Evolutionary conservation across 208 protist genomes (phyloP), one percentile per base, ranked within the genome.

Genomic region (Phytomonas serpens): DNA sequence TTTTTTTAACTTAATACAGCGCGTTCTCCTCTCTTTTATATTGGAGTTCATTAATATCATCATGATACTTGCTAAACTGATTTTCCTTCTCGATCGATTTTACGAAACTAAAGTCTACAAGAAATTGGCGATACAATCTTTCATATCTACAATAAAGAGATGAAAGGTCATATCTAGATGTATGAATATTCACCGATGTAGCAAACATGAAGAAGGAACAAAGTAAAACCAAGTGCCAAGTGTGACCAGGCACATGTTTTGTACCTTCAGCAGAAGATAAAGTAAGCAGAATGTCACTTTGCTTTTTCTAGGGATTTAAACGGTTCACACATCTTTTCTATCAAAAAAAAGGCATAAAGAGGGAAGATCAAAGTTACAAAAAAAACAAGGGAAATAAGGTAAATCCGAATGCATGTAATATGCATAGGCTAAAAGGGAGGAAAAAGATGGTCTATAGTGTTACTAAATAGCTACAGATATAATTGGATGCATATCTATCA

Each of bases 261-360:
- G 2, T 11, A 16, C 40, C 7, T 11, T 47, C 40, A 47, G 4
- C 14, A 23, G 4, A 47, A 47, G 40, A 11, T 1, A 3, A 11
- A 47, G 40, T 47, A 47, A 47, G 14, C 6, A 47, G 14, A 47
- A 47, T 11, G 40, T 23, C 14, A 47, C 40, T 47, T 47, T 47
- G 14, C 40, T 10, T 19, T 47, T 19, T 47, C 4, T 47, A 11
- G 40, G 14, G 7, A 47, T 47, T 47, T 14, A 23, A 47, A 11
- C 7, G 14, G 40, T 47, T 47, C 40, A 47, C 40, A 47, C 2
- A 63, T 37, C 31, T 57, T 71, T 52, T 37, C 42, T 71, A 30
- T 68, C 33, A 38, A 68, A 68, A 68, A 68, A 38, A 34, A 36
- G 34, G 34, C 6, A 36, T 7, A 62, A 61, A 63, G n/a, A 3